A percentile compares a stretch with the other conserved stretches of the same genome.
Conservation (phyloP, 345 rosid species). For the Gossypium rotundifolium region DNA sequence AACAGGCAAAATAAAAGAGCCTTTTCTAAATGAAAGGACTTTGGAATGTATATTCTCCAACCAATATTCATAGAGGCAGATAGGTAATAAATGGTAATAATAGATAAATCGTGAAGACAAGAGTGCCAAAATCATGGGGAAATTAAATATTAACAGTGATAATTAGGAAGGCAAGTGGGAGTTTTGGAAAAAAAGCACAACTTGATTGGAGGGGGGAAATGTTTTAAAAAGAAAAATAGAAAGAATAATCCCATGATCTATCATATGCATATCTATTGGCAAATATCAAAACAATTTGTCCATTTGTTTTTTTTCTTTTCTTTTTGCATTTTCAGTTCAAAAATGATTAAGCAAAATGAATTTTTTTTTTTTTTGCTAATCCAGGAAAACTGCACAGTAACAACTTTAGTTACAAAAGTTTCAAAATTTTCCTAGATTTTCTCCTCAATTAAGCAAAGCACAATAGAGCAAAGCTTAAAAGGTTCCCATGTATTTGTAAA, state of each 20-base stretch:
- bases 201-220: not conserved
- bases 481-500: not conserved
- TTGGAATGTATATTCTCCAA: not conserved
- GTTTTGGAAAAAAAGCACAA: not conserved
- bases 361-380: too few species aligned
- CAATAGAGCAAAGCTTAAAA: not conserved
- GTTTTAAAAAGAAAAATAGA: not conserved
- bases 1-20: not conserved
- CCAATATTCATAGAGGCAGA: not conserved
- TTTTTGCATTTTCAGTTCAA: not conserved
- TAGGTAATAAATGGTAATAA: not conserved
- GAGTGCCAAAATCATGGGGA: not conserved
- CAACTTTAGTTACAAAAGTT: not conserved
- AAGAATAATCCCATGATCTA: not conserved
- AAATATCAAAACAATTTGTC: not conserved
- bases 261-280: not conserved
- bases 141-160: not conserved
- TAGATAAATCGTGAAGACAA: not conserved
- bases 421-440: not conserved
- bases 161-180: not conserved
- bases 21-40: not conserved
- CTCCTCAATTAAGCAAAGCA: not conserved
- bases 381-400: not conserved
- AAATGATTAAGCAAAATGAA: not conserved
- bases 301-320: too few species aligned